Percentiles rank a stretch among this genome's conserved stretches.
These are phyloP conservation scores for Vigna hirtella DNA, from an alignment of 306 rosid species.

Conservation along the genomic window DNA sequence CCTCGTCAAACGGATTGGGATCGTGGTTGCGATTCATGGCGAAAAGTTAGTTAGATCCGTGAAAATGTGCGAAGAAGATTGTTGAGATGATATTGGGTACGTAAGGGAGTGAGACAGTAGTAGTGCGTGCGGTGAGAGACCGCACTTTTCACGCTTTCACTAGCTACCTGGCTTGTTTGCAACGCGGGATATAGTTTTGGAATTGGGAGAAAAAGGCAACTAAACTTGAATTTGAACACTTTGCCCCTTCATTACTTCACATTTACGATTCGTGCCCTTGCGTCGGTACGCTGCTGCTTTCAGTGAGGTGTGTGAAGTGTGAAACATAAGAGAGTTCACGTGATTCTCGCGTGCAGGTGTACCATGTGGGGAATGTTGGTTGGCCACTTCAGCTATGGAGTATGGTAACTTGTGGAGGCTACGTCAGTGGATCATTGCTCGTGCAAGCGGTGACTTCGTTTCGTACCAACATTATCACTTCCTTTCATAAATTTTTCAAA, in stretches of 20 bases:
- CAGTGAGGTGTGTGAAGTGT: conserved; percentile 22
- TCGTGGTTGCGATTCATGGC: conserved; percentile 89
- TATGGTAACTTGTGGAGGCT: background rate
- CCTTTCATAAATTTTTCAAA: background rate
- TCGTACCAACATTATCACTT: background rate
- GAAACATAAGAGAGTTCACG: conserved; percentile 28
- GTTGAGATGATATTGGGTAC: conserved; percentile 5
- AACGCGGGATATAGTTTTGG: conserved; percentile 62
- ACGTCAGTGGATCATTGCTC: background rate
- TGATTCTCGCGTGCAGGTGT: conserved; percentile 32
- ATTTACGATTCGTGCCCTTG: conserved; percentile 39
- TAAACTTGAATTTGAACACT: conserved; percentile 20
- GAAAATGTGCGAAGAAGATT: conserved; percentile 45
- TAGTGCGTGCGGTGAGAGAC: conserved; percentile 37
- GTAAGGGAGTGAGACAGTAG: conserved; percentile 23
- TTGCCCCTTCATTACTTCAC: conserved; percentile 19
- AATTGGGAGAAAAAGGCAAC: background rate
- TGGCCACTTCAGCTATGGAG: background rate
- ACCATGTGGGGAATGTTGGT: conserved; percentile 10
- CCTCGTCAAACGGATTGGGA: conserved; percentile 96
- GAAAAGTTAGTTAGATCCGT: conserved; percentile 58
- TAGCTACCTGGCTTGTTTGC: conserved; percentile 33
- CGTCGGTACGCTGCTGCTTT: conserved; percentile 29
- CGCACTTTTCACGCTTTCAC: conserved; percentile 46
- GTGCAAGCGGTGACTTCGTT: background rate